Conservation (phyloP, 306 rosid species). For the Citrullus amarus region DNA sequence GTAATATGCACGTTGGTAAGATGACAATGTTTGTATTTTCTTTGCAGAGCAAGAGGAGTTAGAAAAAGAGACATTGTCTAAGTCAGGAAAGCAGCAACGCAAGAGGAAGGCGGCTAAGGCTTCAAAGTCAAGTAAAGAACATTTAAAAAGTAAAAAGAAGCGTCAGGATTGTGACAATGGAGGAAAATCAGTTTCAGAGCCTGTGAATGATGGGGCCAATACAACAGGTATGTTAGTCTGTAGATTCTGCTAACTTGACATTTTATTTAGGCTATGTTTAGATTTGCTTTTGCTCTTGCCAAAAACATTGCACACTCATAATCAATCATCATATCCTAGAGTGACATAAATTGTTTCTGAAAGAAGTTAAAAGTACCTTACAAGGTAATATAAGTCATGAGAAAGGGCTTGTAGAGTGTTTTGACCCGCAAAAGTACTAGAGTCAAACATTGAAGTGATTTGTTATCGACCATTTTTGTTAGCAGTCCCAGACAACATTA, state of each 20-base stretch:
- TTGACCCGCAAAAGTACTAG: not conserved
- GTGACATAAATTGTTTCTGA: not conserved
- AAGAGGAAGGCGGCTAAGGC: constrained; percentile 19
- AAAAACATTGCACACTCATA: not conserved
- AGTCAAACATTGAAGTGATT: not conserved
- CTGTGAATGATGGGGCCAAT: constrained; percentile 32
- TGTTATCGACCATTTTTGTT: not conserved
- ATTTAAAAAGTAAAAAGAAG: constrained; percentile 23
- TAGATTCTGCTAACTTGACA: not conserved
- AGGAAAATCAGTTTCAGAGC: constrained; percentile 42
- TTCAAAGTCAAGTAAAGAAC: constrained; percentile 19
- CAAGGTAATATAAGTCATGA: too few relatives aligned
- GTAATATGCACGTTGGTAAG: not conserved
- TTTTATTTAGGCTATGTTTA: not conserved
- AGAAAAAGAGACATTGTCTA: constrained; percentile 22
- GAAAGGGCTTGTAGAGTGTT: not conserved
- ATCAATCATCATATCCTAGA: not conserved
- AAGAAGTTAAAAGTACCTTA: not conserved
- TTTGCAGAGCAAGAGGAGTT: constrained; percentile 53
- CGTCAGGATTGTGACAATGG: constrained; percentile 81
- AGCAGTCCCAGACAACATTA: not conserved
- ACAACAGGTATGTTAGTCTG: constrained; percentile 30
- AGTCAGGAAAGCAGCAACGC: constrained; percentile 25
- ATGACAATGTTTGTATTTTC: not conserved
- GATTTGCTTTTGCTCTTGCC: not conserved